Evolutionary conservation across 2,329 filamentous ascomycete genomes (phyloP), one percentile per base, ranked within the genome.

Genomic region (Trichoderma simmonsii): DNA sequence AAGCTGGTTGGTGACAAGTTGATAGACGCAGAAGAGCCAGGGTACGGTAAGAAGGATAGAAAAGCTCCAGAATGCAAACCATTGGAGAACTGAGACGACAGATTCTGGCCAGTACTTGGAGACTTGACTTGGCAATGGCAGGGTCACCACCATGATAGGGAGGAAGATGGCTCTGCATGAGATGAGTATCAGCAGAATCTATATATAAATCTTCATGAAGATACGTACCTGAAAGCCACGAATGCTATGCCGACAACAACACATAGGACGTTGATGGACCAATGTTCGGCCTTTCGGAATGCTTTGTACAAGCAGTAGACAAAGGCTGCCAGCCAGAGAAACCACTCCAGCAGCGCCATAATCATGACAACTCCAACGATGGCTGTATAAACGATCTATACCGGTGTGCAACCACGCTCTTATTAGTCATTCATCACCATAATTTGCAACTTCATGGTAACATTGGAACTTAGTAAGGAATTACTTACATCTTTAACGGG

Each of bases 41-140:
- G 96, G 96, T 1, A 97, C 86, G 0, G 92, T 94, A 72, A 99
- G 84, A 11, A 98, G 89, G 74, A 90, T 89, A 0, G 95, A 92
- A 76, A 98, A 98, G 32, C 92, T 91, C 91, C 93, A 98, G 81
- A 98, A 98, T 4, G 94, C 95, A 78, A 98, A 97, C 92, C 94
- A 97, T 79, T 98, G 95, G 15, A 98, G 86, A 61, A 92, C 86
- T 2, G 80, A 82, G 54, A 96, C 92, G 85, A 96, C 88, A 1
- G 81, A 69, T 3, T 80, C 70, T 0, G 95, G 95, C 83, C 95
- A 97, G 76, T 92, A 87, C 73, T 88, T 85, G 8, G 91, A 91
- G 60, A 98, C 85, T 72, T 89, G 87, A 24, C 86, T 82, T 0
- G 95, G 95, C 3, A 98, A 85, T 0, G 95, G 95, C 5, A 98